A percentile compares a stretch with the other conserved stretches of the same genome.
phyloP scores from a whole-genome alignment of 306 rosid genomes.

The Arachis hypogaea region DNA sequence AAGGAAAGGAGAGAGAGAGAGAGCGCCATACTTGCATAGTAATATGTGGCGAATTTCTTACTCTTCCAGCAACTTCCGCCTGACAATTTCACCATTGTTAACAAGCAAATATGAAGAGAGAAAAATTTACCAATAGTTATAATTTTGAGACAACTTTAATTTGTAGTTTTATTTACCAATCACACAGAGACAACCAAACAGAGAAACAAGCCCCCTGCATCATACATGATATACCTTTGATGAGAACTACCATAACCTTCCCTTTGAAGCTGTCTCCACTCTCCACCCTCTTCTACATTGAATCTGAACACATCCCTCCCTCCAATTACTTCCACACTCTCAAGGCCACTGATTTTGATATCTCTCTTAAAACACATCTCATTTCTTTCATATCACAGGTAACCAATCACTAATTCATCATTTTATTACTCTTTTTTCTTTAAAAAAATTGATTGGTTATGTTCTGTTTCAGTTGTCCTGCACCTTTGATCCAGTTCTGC shows the following conservation, averaged over 20 bases:
- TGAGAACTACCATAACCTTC: slow-evolving; percentile 49
- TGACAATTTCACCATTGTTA: no score
- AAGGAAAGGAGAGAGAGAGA: no score
- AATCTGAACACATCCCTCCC: slow-evolving; percentile 85
- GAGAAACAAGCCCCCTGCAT: slow-evolving; percentile 14
- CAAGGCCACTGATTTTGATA: slow-evolving; percentile 48
- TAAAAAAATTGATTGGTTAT: not conserved
- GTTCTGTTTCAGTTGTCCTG: slow-evolving; percentile 54
- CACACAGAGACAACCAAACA: not conserved
- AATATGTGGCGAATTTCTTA: no score
- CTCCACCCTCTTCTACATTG: slow-evolving; percentile 66
- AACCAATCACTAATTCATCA: slow-evolving; percentile 4
- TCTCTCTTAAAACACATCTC: slow-evolving; percentile 60
- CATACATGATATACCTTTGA: slow-evolving; percentile 28
- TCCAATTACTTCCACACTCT: slow-evolving; percentile 58
- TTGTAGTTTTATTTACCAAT: slow-evolving; percentile 50
- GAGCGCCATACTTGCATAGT: no score
- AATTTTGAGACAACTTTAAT: no score
- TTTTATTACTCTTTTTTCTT: no score
- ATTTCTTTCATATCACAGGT: slow-evolving; percentile 78
- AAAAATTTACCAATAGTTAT: no score
- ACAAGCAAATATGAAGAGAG: no score
- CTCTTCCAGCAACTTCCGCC: no score
- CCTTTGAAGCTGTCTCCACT: slow-evolving; percentile 39
- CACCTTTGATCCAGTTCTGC: slow-evolving; percentile 60